Conservation (phyloP, 108 stramenopile genomes). For the Bacterosira constricta region DNA sequence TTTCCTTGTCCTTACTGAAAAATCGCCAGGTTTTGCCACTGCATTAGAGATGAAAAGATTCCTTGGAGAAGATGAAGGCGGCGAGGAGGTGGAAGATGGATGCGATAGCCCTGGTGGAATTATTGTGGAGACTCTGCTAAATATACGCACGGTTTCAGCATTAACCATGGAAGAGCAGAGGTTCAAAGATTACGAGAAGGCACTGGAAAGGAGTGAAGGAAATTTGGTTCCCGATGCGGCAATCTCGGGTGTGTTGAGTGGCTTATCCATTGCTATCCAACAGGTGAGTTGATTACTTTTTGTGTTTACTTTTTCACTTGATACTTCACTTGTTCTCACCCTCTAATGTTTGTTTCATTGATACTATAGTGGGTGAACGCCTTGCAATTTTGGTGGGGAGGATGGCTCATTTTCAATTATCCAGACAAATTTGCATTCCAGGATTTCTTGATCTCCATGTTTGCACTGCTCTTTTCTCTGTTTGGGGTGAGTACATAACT, state of each 20-base stretch:
- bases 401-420: slow-evolving; percentile 63
- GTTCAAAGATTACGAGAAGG: slow-evolving; percentile 58
- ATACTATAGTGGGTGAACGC: slow-evolving; percentile 31
- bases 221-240: slow-evolving; percentile 31
- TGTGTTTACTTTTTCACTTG: not conserved
- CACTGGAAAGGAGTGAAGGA: slow-evolving; percentile 48
- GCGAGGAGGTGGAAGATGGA: slow-evolving; percentile 46
- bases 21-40: slow-evolving; percentile 65
- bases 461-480: slow-evolving; percentile 73
- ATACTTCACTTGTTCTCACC: not conserved
- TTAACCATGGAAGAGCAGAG: slow-evolving; percentile 64
- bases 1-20: not conserved
- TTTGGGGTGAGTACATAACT: too few relatives aligned
- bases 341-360: not conserved
- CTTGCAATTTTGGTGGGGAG: slow-evolving; percentile 81
- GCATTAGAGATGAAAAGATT: slow-evolving; percentile 73
- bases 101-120: slow-evolving; percentile 67
- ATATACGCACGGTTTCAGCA: slow-evolving; percentile 78
- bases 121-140: slow-evolving; percentile 72
- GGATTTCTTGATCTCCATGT: slow-evolving; percentile 77
- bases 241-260: slow-evolving; percentile 22
- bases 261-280: slow-evolving; percentile 35
- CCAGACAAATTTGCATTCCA: slow-evolving; percentile 57
- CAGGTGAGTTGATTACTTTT: not conserved
- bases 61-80: slow-evolving; percentile 65